Evolutionary conservation across 2,329 filamentous ascomycete species (phyloP).

Genomic region (Aspergillus cejpii): DNA sequence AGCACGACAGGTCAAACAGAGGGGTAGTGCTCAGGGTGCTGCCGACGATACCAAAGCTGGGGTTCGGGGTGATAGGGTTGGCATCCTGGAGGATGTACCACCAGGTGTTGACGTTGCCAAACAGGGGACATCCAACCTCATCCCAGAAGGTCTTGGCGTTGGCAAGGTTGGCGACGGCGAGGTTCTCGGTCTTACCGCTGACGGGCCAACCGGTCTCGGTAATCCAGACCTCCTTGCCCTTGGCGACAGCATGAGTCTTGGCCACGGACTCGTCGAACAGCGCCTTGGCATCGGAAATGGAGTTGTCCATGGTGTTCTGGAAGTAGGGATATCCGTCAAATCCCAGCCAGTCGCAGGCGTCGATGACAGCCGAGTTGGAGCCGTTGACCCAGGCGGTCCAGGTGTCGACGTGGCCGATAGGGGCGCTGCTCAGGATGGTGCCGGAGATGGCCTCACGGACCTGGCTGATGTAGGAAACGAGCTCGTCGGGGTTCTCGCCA

Average conservation of each 20-base stretch:
- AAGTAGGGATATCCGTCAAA: conserved; percentile 83
- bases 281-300: conserved; percentile 55
- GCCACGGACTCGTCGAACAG: conserved; percentile 64
- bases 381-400: conserved; percentile 73
- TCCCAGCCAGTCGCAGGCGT: conserved; percentile 69
- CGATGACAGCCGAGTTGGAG: conserved; percentile 63
- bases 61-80: conserved; percentile 24
- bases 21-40: conserved; percentile 32
- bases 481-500: conserved; percentile 55
- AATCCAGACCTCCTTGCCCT: conserved; percentile 70
- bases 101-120: conserved; percentile 38
- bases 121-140: conserved; percentile 62
- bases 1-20: conserved; percentile 36
- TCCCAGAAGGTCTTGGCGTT: conserved; percentile 80
- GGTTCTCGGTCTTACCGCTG: conserved; percentile 56
- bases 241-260: conserved; percentile 52
- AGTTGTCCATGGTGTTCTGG: conserved; percentile 62
- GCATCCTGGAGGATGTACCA: conserved; percentile 41
- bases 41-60: conserved; percentile 38
- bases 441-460: conserved; percentile 58
- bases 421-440: conserved; percentile 48
- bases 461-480: conserved; percentile 64
- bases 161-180: conserved; percentile 55
- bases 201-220: conserved; percentile 88
- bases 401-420: conserved; percentile 81